Evolutionary conservation across 2,329 filamentous ascomycete species (phyloP).

Genomic region (Cladosporium sp.): DNA sequence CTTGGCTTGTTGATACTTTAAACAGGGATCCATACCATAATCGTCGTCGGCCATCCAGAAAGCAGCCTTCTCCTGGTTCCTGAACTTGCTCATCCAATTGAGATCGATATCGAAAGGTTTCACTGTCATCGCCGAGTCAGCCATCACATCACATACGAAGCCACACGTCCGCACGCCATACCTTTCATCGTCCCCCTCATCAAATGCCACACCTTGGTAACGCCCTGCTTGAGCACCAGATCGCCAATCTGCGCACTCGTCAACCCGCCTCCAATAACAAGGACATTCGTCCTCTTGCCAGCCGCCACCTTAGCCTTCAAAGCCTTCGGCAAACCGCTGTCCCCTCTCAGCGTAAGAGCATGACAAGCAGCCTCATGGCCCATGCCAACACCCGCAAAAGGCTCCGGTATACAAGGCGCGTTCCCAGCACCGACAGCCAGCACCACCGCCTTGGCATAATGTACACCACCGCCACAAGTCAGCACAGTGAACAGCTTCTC

Average conservation of each 20-base stretch:
- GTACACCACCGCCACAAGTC: constrained; percentile 48
- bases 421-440: constrained; percentile 68
- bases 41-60: constrained; percentile 76
- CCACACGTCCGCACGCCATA: background rate
- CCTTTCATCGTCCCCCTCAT: constrained; percentile 56
- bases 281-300: constrained; percentile 53
- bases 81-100: constrained; percentile 77
- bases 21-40: constrained; percentile 37
- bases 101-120: constrained; percentile 77
- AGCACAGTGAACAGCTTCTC: constrained; percentile 61
- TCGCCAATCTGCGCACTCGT: constrained; percentile 72
- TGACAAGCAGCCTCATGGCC: constrained; percentile 55
- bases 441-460: constrained; percentile 61
- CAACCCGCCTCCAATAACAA: constrained; percentile 71
- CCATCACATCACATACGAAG: background rate
- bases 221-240: constrained; percentile 59
- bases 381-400: constrained; percentile 18
- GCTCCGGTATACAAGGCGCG: constrained; percentile 47
- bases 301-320: constrained; percentile 48
- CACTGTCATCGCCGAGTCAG: constrained; percentile 33
- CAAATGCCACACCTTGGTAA: constrained; percentile 65
- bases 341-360: constrained; percentile 36
- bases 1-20: background rate
- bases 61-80: constrained; percentile 69
- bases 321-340: background rate